Percentiles rank a stretch among this genome's conserved stretches.
Evolutionary conservation across 306 rosid genomes (phyloP).

Genomic region (cucumber (Cucumis sativus)): DNA sequence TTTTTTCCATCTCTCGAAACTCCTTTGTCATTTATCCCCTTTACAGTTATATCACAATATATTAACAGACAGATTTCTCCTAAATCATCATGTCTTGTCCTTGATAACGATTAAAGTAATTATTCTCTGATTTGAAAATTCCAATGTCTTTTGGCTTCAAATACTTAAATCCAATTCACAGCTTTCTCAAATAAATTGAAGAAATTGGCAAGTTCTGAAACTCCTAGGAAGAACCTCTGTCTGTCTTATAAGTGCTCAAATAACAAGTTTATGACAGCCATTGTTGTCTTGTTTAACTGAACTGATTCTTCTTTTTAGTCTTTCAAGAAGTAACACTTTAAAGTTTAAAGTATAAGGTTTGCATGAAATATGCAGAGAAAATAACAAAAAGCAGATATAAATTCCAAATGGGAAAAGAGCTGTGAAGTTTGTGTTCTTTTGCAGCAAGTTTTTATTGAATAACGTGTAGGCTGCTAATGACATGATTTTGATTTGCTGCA

Average conservation of each 20-base stretch:
- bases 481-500: background rate
- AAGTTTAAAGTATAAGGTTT: background rate
- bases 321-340: background rate
- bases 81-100: background rate
- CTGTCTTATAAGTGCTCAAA: background rate
- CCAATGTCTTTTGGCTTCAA: background rate
- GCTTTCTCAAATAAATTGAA: background rate
- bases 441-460: background rate
- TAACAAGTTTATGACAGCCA: background rate
- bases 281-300: background rate
- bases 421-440: background rate
- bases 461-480: background rate
- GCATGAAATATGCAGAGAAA: background rate
- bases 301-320: background rate
- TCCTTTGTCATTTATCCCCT: background rate
- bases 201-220: background rate
- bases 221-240: background rate
- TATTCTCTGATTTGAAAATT: background rate
- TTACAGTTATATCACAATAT: background rate
- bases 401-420: background rate
- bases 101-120: background rate
- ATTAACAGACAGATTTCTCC: background rate
- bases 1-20: background rate
- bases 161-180: too few species aligned
- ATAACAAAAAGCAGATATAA: background rate